These are phyloP conservation scores for Solanum aculeatissimum DNA, from an alignment of 305 asterid genomes.

Conservation along the genomic window DNA sequence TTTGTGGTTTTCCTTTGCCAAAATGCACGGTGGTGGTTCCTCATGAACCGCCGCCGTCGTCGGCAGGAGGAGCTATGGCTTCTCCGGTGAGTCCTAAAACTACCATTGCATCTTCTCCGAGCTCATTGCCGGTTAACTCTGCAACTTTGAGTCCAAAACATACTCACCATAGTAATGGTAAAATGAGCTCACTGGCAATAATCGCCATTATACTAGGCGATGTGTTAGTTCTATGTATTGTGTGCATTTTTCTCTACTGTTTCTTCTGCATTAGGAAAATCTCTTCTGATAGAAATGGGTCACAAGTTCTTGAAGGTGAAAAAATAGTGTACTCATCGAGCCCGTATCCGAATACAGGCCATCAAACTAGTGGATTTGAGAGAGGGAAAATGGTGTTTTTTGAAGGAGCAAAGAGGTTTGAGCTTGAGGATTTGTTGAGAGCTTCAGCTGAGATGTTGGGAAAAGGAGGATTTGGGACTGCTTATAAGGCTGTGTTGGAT, in stretches of 20 bases:
- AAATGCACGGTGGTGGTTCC: conserved; percentile 29
- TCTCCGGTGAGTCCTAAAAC: conserved; percentile 44
- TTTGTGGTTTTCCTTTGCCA: conserved; percentile 64
- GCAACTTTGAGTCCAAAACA: conserved; percentile 16
- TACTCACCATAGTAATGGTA: conserved; percentile 5
- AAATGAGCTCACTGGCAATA: conserved; percentile 42
- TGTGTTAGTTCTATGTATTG: conserved; percentile 40
- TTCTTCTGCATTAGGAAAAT: conserved; percentile 27
- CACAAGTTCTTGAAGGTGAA: conserved; percentile 31
- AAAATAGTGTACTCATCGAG: conserved; percentile 77
- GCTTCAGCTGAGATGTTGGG: conserved; percentile 98
- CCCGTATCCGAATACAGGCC: conserved; percentile 45
- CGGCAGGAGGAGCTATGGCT: conserved; percentile 35
- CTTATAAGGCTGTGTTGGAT: conserved; percentile 77
- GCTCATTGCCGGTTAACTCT: conserved; percentile 30
- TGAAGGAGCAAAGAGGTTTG: conserved; percentile 72
- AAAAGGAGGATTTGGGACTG: conserved; percentile 89
- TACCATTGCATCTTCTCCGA: conserved; percentile 43
- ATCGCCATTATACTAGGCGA: conserved; percentile 60
- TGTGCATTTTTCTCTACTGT: conserved; percentile 51
- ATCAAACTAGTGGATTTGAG: conserved; percentile 19
- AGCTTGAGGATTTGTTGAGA: conserved; percentile 82
- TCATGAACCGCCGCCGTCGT: conserved; percentile 23
- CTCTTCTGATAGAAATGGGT: conserved; percentile 14
- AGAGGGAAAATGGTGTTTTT: conserved; percentile 82